Evolutionary conservation across 768 basidiomycete genomes (phyloP).

Genomic region (Boletus pseudo-olivaceus): DNA sequence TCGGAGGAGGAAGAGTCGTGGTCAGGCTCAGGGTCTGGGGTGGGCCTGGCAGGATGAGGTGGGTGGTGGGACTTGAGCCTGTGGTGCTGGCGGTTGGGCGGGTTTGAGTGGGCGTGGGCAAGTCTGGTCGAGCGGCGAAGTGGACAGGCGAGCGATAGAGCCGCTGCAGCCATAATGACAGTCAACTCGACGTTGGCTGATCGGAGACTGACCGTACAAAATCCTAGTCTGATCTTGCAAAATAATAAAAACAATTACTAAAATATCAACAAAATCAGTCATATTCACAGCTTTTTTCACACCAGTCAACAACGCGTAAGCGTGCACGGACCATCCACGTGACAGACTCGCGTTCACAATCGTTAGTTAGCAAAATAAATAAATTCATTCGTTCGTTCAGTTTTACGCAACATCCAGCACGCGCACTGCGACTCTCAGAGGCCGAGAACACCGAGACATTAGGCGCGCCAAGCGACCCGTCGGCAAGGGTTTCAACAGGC

Average conservation of each 20-base stretch:
- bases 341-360: background rate
- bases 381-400: no score
- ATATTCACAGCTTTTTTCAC: background rate
- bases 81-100: background rate
- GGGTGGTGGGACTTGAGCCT: background rate
- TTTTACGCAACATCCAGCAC: no score
- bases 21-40: constrained; percentile 17
- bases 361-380: no score
- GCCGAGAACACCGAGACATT: no score
- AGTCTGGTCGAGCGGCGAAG: constrained; percentile 29
- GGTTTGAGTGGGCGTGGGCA: constrained; percentile 17
- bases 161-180: constrained; percentile 29
- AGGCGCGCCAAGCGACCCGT: no score
- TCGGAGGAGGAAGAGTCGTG: constrained; percentile 20
- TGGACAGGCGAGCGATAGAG: constrained; percentile 28
- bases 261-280: background rate
- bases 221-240: background rate
- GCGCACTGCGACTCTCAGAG: no score
- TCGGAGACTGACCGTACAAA: constrained; percentile 3
- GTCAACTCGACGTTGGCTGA: constrained; percentile 18
- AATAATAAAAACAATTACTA: background rate
- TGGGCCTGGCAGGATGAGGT: background rate
- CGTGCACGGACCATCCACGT: constrained; percentile 30
- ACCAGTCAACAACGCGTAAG: constrained; percentile 17
- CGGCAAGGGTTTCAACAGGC: no score